A percentile compares a stretch with the other conserved stretches of the same genome.
These are phyloP conservation scores for Zymoseptoria brevis DNA, from an alignment of 2,329 filamentous ascomycete species.

Conservation along the genomic window DNA sequence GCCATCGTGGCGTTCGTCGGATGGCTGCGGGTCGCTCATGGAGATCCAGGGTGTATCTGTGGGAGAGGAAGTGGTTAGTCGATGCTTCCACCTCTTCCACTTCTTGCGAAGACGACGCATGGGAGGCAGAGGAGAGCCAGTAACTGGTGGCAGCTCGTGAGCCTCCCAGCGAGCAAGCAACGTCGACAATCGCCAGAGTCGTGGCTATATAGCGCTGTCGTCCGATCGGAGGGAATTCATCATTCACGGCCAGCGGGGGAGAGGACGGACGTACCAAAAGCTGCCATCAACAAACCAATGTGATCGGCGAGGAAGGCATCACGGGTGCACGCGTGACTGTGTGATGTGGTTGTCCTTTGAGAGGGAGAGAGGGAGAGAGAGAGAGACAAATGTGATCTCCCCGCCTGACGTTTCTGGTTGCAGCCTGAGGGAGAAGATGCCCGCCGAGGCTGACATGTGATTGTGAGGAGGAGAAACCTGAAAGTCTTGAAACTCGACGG, in stretches of 20 bases:
- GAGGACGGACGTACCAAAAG: conserved; percentile 13
- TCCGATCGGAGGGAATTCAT: background rate
- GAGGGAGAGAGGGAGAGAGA: background rate
- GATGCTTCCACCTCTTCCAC: background rate
- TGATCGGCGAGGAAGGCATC: background rate
- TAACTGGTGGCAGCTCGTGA: background rate
- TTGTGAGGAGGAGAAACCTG: background rate
- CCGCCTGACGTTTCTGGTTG: background rate
- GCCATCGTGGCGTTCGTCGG: conserved; percentile 11
- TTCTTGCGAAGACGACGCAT: background rate
- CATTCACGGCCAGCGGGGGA: background rate
- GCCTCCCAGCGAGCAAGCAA: background rate
- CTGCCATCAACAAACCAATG: conserved; percentile 12
- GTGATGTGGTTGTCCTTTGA: background rate
- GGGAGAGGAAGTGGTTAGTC: background rate
- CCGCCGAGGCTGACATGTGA: background rate
- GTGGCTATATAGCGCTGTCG: background rate
- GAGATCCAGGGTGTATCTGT: conserved; percentile 19
- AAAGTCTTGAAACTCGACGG: background rate
- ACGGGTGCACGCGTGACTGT: background rate
- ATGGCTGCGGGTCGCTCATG: conserved; percentile 13
- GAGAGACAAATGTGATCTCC: background rate
- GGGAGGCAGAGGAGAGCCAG: background rate
- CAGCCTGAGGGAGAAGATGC: background rate
- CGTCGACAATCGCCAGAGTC: background rate